Conservation (phyloP, 805 yeast species). For the Jamesozyma gamospora region DNA sequence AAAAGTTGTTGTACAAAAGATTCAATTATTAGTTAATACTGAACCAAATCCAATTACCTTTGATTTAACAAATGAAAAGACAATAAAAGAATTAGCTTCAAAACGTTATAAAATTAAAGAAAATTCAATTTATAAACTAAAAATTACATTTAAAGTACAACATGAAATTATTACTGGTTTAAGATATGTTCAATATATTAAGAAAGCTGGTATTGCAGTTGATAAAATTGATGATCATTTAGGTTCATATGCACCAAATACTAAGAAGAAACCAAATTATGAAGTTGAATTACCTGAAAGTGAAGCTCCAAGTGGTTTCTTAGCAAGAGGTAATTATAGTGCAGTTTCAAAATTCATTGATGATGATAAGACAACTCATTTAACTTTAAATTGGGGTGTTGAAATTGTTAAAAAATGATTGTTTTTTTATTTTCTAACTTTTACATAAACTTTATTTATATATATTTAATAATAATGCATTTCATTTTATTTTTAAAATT, state of each 20-base stretch:
- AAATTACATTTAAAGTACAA: slow-evolving; percentile 72
- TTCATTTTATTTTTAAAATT: too few relatives aligned
- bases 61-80: slow-evolving; percentile 53
- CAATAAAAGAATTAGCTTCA: slow-evolving; percentile 47
- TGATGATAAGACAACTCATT: slow-evolving; percentile 69
- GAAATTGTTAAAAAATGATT: slow-evolving; percentile 54
- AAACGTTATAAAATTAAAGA: slow-evolving; percentile 72
- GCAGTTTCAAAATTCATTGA: slow-evolving; percentile 78
- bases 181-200: slow-evolving; percentile 73
- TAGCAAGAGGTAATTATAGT: slow-evolving; percentile 79
- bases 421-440: not conserved
- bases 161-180: slow-evolving; percentile 87
- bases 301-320: slow-evolving; percentile 84
- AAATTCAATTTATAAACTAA: slow-evolving; percentile 60
- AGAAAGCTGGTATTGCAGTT: slow-evolving; percentile 79
- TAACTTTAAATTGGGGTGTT: slow-evolving; percentile 76
- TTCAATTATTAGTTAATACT: slow-evolving; percentile 61
- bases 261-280: slow-evolving; percentile 68
- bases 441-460: too few relatives aligned
- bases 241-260: slow-evolving; percentile 87
- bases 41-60: slow-evolving; percentile 55
- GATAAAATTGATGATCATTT: slow-evolving; percentile 80
- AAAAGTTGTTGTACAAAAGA: slow-evolving; percentile 67
- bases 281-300: slow-evolving; percentile 53
- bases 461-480: too few relatives aligned